A percentile compares a stretch with the other conserved stretches of the same genome.
phyloP scores from a whole-genome alignment of 331 rosid species.

The Malus hybrid region DNA sequence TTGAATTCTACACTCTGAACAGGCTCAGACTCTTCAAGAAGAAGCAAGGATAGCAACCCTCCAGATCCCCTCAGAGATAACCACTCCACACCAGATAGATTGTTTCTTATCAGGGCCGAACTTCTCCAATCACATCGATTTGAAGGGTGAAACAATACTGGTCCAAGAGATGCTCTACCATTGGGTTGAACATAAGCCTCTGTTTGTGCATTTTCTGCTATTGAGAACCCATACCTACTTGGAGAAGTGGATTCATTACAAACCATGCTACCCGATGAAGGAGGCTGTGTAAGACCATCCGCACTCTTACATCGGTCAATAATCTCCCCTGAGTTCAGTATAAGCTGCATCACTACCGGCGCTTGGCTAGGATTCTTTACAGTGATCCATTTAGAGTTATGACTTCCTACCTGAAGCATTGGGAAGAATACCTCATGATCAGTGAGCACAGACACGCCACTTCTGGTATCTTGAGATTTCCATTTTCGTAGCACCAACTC shows the following conservation, averaged over 20 bases:
- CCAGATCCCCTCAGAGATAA: slow-evolving; percentile 67
- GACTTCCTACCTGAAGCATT: slow-evolving; percentile 72
- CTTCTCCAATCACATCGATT: slow-evolving; percentile 75
- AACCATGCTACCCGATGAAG: slow-evolving; percentile 58
- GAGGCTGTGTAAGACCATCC: slow-evolving; percentile 52
- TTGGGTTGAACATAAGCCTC: slow-evolving; percentile 79
- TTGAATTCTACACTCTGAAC: slow-evolving; percentile 57
- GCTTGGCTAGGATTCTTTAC: slow-evolving; percentile 71
- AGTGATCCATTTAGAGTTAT: slow-evolving; percentile 64
- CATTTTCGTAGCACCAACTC: slow-evolving; percentile 82
- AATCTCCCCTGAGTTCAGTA: slow-evolving; percentile 75
- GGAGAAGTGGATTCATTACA: slow-evolving; percentile 44
- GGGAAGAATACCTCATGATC: slow-evolving; percentile 66
- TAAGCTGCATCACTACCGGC: slow-evolving; percentile 84
- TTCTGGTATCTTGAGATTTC: slow-evolving; percentile 61
- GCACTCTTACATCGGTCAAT: slow-evolving; percentile 53
- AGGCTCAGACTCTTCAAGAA: slow-evolving; percentile 54
- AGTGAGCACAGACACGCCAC: slow-evolving; percentile 64
- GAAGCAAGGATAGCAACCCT: slow-evolving; percentile 66
- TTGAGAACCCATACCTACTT: slow-evolving; percentile 72
- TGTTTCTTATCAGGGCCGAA: slow-evolving; percentile 88
- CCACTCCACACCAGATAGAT: slow-evolving; percentile 94
- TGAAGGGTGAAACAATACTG: slow-evolving; percentile 72
- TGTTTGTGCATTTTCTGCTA: slow-evolving; percentile 62
- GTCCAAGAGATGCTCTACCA: slow-evolving; percentile 64